Evolutionary conservation across 1,139 yeast genomes (phyloP).

Genomic region (Blastobotrys persicus): DNA sequence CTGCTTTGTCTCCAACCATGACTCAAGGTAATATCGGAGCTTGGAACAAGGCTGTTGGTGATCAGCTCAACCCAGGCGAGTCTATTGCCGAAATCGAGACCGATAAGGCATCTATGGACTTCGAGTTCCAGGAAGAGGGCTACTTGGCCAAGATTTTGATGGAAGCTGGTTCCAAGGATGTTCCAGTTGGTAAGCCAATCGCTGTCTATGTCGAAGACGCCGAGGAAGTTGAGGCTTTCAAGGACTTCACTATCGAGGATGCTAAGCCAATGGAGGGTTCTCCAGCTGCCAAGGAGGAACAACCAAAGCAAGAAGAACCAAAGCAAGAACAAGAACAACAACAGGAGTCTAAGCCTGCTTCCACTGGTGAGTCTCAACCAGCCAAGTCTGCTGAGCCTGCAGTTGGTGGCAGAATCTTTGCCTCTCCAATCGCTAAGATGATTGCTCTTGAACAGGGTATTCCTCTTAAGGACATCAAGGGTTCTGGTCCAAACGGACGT

Average conservation of each 20-base stretch:
- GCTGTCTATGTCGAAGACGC: constrained; percentile 93
- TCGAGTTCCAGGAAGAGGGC: constrained; percentile 98
- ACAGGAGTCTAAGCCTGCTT: constrained; percentile 26
- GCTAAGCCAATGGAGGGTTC: constrained; percentile 60
- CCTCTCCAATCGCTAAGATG: constrained; percentile 93
- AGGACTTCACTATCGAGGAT: constrained; percentile 77
- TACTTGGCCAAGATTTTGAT: constrained; percentile 86
- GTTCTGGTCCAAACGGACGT: constrained; percentile 95
- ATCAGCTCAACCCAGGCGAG: constrained; percentile 83
- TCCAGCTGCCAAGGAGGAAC: constrained; percentile 29
- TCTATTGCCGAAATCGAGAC: constrained; percentile 96
- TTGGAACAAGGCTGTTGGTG: constrained; percentile 91
- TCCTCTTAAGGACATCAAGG: constrained; percentile 78
- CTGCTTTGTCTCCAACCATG: constrained; percentile 98
- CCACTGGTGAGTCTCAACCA: constrained; percentile 30
- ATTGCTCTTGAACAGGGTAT: constrained; percentile 92
- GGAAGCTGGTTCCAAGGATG: constrained; percentile 83
- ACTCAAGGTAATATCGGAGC: constrained; percentile 87
- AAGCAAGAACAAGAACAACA: constrained; percentile 26
- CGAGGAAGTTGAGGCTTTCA: constrained; percentile 82
- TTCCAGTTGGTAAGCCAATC: constrained; percentile 92
- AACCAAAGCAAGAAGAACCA: constrained; percentile 25
- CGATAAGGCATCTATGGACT: constrained; percentile 98
- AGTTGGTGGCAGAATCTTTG: constrained; percentile 68
- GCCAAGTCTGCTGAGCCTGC: constrained; percentile 18